phyloP scores from a whole-genome alignment of 306 rosid species.

The Nissolia schottii region DNA sequence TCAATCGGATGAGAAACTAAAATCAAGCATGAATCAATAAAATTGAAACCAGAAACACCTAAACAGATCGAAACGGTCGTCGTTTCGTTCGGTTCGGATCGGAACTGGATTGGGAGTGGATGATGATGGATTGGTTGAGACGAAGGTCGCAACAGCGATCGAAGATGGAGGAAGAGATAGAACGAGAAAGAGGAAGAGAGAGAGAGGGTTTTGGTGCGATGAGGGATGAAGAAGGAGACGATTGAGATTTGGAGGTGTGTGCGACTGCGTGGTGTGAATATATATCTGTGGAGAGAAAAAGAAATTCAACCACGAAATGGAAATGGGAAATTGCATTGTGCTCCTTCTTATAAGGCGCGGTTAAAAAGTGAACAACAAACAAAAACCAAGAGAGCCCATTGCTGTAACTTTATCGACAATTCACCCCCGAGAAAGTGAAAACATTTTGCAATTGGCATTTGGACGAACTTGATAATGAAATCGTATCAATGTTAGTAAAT shows the following conservation, averaged over 20 bases:
- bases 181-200: slow-evolving; percentile 7
- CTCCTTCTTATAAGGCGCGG: slow-evolving; percentile 20
- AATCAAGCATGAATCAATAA: slow-evolving; percentile 17
- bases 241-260: slow-evolving; percentile 70
- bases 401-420: neutral
- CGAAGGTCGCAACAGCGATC: slow-evolving; percentile 16
- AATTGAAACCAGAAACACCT: slow-evolving; percentile 22
- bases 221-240: slow-evolving; percentile 1
- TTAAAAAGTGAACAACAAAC: slow-evolving; percentile 28
- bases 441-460: neutral
- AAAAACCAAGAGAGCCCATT: slow-evolving; percentile 6
- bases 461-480: neutral
- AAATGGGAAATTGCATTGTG: neutral
- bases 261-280: slow-evolving; percentile 39
- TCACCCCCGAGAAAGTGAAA: neutral
- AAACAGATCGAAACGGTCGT: slow-evolving; percentile 40
- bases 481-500: neutral
- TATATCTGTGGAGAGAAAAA: slow-evolving; percentile 20
- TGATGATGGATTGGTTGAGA: neutral
- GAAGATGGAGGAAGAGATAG: neutral
- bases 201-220: slow-evolving; percentile 48
- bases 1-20: slow-evolving; percentile 27
- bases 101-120: neutral
- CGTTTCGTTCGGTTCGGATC: neutral
- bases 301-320: neutral